Conservation (phyloP, 2,329 filamentous ascomycete genomes). For the Celoporthe dispersa region DNA sequence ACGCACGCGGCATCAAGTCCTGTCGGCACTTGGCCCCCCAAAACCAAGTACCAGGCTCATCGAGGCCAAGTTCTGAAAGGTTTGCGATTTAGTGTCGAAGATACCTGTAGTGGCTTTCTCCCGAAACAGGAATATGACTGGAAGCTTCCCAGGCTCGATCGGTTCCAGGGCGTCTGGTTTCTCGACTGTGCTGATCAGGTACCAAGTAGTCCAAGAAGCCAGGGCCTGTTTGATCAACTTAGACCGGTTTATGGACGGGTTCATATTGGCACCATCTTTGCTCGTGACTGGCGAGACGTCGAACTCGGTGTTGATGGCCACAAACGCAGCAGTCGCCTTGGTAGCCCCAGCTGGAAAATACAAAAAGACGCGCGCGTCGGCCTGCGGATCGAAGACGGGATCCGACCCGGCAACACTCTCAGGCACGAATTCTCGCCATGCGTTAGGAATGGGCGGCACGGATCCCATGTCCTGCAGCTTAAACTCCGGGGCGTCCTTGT, state of each 20-base stretch:
- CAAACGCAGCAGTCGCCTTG: constrained; percentile 10
- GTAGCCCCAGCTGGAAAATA: background rate
- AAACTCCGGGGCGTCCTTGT: background rate
- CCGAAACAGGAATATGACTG: constrained; percentile 12
- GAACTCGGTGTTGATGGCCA: constrained; percentile 17
- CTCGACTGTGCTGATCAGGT: background rate
- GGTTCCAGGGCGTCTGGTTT: background rate
- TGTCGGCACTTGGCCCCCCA: background rate
- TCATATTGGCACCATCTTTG: background rate
- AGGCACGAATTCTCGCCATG: background rate
- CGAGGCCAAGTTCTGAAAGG: background rate
- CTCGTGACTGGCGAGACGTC: background rate
- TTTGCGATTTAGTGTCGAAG: background rate
- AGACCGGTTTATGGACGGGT: background rate
- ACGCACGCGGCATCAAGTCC: background rate
- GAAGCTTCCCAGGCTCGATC: constrained; percentile 2
- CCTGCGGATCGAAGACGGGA: background rate
- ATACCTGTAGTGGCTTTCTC: background rate
- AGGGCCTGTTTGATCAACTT: background rate
- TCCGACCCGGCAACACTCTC: background rate
- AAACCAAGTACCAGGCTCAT: background rate
- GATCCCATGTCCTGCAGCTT: constrained; percentile 12
- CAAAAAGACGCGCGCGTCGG: constrained; percentile 7
- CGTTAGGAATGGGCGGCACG: background rate
- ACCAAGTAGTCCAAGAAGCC: background rate